Evolutionary conservation across 129 eudicot species (phyloP), one percentile per base, ranked within the genome.

Genomic region (Artemisia tridentata): DNA sequence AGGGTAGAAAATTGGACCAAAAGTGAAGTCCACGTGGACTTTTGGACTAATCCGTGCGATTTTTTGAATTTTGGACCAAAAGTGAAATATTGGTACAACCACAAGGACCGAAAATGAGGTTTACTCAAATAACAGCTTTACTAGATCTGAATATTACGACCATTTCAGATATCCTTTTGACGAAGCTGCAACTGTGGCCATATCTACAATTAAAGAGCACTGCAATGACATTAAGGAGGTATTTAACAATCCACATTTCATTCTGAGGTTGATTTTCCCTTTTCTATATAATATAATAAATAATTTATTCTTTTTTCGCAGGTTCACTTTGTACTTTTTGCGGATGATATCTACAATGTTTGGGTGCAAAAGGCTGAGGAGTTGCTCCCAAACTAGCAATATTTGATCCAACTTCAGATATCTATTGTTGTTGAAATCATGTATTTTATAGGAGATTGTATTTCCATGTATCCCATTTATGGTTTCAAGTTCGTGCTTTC

Each of bases 161-260:
- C 25, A 27, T 65, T 75, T 67, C 91, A 93, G 99, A 63, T 93
- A 93, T 79, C 99, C 99, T 41, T 85, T 19, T 70, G 96, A 88
- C 29, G 99, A 93, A 79, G 99, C 99, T 58, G 99, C 99, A 17
- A 65, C 81, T 63, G 85, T 87, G 80, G 97, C 99, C 73, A 84
- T 93, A 52, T 89, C 97, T 19, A 77, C 99, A 45, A 79, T 93
- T 50, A 90, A 73, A 80, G 96, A 87, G 68, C 84, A 76, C 66
- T 90, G 84, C 29, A 58, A 77, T 60, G 88, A 73, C 71, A 63
- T 89, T 47, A 90, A 88, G 71, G 99, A 93, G 97, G 99, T 93
- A 62, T 41, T 61, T 49, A 19, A 3, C 31, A 27, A 27, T 27
- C 31, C 31, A 27, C 31, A 0, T 27, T 27, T 3, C 31, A 3